Evolutionary conservation across 1,139 yeast species (phyloP), one percentile per base, ranked within the genome.

Genomic region (Zygotorulaspora mrakii): DNA sequence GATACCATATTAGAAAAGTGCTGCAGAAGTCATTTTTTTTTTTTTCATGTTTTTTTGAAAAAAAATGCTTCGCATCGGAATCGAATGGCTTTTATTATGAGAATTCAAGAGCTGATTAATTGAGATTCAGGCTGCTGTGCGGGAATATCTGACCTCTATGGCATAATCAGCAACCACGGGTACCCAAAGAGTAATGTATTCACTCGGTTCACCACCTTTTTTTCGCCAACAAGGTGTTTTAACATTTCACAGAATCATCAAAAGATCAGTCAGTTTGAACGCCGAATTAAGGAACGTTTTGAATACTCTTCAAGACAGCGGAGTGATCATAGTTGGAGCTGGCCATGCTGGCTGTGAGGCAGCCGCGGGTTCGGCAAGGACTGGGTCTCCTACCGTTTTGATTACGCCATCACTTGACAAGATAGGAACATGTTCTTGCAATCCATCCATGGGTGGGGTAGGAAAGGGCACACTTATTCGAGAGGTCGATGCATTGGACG

Each of bases 341-440:
- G 99, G 99, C 0, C 99, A 94, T 66, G 98, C 98, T 26, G 99
- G 99, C 2, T 83, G 95, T 53, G 99, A 94, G 63, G 98, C 99
- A 0, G 94, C 96, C 2, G 74, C 96, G 0, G 98, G 94, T 0
- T 72, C 95, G 0, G 95, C 97, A 1, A 70, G 98, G 47, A 62
- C 85, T 1, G 96, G 97, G 0, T 74, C 83, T 1, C 49, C 59
- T 2, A 86, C 97, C 0, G 67, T 83, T 1, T 69, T 94, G 21
- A 71, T 94, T 2, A 91, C 98, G 0, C 98, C 96, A 1, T 71
- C 70, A 37, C 61, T 78, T 21, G 61, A 71, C 24, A 85, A 87
- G 55, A 79, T 94, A 8, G 99, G 99, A 0, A 84, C 94, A 0
- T 94, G 97, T 21, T 87, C 96, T 1, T 94, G 99, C 61, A 94